Evolutionary conservation across 2,329 filamentous ascomycete species (phyloP), one percentile per base, ranked within the genome.

Genomic region (Pseudogymnoascus sp.): DNA sequence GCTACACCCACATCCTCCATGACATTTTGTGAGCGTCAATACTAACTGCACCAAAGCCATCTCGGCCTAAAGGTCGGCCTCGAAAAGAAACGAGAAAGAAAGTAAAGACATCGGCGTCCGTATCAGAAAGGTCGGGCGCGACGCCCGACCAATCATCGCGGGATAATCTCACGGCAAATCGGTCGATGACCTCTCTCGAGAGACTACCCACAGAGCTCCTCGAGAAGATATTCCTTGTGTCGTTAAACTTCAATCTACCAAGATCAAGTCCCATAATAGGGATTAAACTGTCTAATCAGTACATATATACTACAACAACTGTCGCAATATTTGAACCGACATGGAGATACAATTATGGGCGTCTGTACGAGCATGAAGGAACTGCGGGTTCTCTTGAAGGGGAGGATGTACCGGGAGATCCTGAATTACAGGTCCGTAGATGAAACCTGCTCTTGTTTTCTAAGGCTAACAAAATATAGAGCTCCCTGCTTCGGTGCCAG

Each of bases 201-300:
- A 69, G 62, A 30, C 64, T 72, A 6, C 71, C 71, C 2, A 65
- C 63, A 0, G 71, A 73, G 60, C 57, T 73, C 6, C 60, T 73
- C 2, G 66, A 70, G 58, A 64, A 58, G 7, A 66, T 73, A 28
- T 72, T 69, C 57, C 61, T 71, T 12, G 64, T 64, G 43, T 65
- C 65, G 36, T 47, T 70, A 63, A 72, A 72, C 58, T 38, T 69
- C 16, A 63, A 65, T 38, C 62, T 73, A 30, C 68, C 71, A 16
- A 63, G 62, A 54, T 62, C 69, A 14, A 72, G 70, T 60, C 70
- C 69, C 14, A 60, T 68, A 6, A 66, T 73, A 58, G 66, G 64
- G 20, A 66, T 63, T 25, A 71, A 70, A 28, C 37, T 73, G n/a
- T 69, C 67, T 60, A 68, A 67, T 59, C 50, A 64, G 9, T 59